Conservation (phyloP, 305 asterid genomes). For the Rubia tinctorum region DNA sequence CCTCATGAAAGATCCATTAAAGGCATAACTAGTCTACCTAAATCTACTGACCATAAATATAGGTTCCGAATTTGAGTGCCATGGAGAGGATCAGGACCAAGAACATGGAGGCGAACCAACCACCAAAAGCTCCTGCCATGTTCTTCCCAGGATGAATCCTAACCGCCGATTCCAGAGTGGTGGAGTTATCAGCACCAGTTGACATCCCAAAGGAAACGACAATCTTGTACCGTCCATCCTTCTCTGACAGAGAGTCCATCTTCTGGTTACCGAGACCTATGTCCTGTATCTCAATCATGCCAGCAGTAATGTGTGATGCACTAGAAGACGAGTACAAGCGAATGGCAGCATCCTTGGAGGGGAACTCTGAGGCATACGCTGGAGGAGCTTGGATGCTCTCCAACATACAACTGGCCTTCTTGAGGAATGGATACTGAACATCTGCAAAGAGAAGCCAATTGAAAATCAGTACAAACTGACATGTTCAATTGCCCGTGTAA, state of each 20-base stretch:
- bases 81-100: conserved; percentile 58
- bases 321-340: conserved; percentile 53
- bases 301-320: conserved; percentile 62
- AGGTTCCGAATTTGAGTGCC: conserved; percentile 63
- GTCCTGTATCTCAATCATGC: conserved; percentile 67
- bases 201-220: conserved; percentile 64
- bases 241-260: conserved; percentile 34
- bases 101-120: conserved; percentile 54
- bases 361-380: conserved; percentile 80
- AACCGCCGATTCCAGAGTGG: conserved; percentile 45
- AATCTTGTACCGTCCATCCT: conserved; percentile 49
- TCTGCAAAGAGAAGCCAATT: conserved; percentile 37
- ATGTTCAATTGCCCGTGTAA: not conserved
- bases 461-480: not conserved
- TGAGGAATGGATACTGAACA: conserved; percentile 49
- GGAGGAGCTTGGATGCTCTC: conserved; percentile 79
- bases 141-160: conserved; percentile 49
- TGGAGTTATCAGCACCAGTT: conserved; percentile 41
- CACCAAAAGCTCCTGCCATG: conserved; percentile 28
- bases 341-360: conserved; percentile 48
- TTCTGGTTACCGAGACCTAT: conserved; percentile 27
- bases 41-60: conserved; percentile 42
- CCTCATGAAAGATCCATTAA: not conserved
- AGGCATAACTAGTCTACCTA: not conserved
- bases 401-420: conserved; percentile 73